Evolutionary conservation across 164 flowering plant species (phyloP), one percentile per base, ranked within the genome.

Genomic region (Taxillus chinensis): DNA sequence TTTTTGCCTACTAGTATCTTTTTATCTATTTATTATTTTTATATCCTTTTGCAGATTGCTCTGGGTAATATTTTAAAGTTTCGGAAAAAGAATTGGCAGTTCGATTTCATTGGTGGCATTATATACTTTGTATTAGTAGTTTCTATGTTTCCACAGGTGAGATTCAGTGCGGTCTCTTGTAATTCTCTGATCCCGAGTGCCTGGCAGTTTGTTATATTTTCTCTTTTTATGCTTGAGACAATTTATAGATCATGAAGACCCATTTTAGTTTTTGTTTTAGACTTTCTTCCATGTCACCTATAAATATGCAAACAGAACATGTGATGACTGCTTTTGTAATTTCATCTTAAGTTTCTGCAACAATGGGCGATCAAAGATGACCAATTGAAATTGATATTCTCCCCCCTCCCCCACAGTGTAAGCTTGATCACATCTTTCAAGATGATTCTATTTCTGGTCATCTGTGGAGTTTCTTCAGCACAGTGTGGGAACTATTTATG

Each of bases 61-160:
- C 69, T 89, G 74, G 98, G 96, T 61, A 95, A 95, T 71, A 95
- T 95, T 70, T 79, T 91, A 73, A 95, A 95, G 74, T 95, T 95
- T 46, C 84, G 99, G 41, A 95, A 85, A 85, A 95, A 89, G 79
- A 95, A 95, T 60, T 95, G 99, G 99, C 99, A 95, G 71, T 95
- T 95, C 81, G 99, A 95, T 75, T 74, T 89, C 65, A 91, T 95
- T 79, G 99, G 99, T 70, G 99, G 99, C 71, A 82, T 95, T 64
- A 87, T 95, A 70, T 95, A 89, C 76, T 93, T 90, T 71, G 53
- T 90, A 60, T 72, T 93, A 76, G 86, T 77, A 40, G 88, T 86
- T 67, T 90, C 98, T 56, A 77, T 85, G 86, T 88, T 93, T 62
- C 98, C 98, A 60, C 97, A 88, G 90, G 98, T 86, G 54, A 71